These are phyloP conservation scores for Pestalotiopsis sp. DNA, from an alignment of 2,329 filamentous ascomycete species.

Conservation along the genomic window DNA sequence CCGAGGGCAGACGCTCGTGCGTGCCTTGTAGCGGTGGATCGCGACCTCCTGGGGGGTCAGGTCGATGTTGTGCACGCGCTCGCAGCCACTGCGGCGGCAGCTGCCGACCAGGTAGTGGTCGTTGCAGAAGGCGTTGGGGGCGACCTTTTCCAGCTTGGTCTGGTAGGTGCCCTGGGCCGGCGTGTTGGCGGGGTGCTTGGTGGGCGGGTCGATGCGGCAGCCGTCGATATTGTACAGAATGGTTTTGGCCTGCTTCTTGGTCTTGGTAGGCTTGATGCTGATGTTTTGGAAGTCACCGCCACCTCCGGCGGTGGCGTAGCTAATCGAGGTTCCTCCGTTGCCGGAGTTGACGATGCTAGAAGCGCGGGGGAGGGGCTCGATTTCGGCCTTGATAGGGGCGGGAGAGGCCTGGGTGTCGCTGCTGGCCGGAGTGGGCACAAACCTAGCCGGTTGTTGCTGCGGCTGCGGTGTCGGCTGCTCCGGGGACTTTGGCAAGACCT, in stretches of 20 bases:
- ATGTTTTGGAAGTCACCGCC: slow-evolving; percentile 32
- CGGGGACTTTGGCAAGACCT: background rate
- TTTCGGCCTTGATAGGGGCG: background rate
- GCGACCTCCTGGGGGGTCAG: slow-evolving; percentile 32
- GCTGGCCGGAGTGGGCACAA: slow-evolving; percentile 8
- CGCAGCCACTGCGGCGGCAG: slow-evolving; percentile 33
- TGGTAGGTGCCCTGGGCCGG: slow-evolving; percentile 34
- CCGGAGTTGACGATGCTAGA: slow-evolving; percentile 33
- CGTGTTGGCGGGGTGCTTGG: slow-evolving; percentile 31
- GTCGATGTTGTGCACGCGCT: slow-evolving; percentile 33
- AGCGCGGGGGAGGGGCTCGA: slow-evolving; percentile 19
- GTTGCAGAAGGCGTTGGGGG: slow-evolving; percentile 35
- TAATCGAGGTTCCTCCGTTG: slow-evolving; percentile 37
- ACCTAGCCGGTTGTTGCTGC: background rate
- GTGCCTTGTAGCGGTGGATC: slow-evolving; percentile 37
- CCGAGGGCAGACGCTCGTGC: slow-evolving; percentile 34
- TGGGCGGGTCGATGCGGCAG: slow-evolving; percentile 32
- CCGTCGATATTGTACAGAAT: slow-evolving; percentile 32
- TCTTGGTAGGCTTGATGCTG: slow-evolving; percentile 32
- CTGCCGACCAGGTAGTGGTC: slow-evolving; percentile 34
- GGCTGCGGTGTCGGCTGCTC: background rate
- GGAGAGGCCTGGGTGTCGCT: slow-evolving; percentile 5
- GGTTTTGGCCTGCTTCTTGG: slow-evolving; percentile 32
- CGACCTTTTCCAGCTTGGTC: slow-evolving; percentile 31
- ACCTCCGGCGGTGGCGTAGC: slow-evolving; percentile 36